Evolutionary conservation across 345 rosid genomes (phyloP).

Genomic region (Linum trigynum): DNA sequence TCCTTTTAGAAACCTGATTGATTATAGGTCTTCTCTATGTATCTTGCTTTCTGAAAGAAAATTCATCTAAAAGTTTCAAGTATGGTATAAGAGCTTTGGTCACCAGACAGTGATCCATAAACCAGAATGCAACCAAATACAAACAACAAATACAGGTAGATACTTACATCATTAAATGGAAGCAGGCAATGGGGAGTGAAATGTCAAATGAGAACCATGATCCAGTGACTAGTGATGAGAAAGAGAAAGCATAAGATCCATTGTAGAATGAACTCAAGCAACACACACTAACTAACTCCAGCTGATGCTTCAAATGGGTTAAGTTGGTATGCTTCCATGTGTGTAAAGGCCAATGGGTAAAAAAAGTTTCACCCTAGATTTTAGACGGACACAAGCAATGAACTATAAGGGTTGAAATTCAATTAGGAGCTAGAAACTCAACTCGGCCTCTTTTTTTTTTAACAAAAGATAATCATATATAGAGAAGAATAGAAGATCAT

Average conservation of each 20-base stretch:
- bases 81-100: no score
- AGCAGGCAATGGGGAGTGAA: constrained; percentile 58
- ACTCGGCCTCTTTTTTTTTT: no score
- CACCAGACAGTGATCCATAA: no score
- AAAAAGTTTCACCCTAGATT: constrained; percentile 5
- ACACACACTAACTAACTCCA: constrained; percentile 47
- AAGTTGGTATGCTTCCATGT: constrained; percentile 77
- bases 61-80: no score
- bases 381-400: background rate
- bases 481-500: no score
- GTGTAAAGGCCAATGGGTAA: constrained; percentile 62
- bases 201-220: constrained; percentile 59
- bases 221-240: constrained; percentile 78
- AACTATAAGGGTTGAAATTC: background rate
- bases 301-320: constrained; percentile 67
- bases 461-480: no score
- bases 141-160: no score
- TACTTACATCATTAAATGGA: constrained; percentile 62
- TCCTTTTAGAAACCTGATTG: no score
- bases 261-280: constrained; percentile 69
- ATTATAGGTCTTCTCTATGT: no score
- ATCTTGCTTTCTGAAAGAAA: no score
- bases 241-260: constrained; percentile 46
- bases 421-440: background rate
- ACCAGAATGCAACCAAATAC: no score